Base-by-base conservation (phyloP, 495 filamentous ascomycete species). In the Aspergillus leporis region DNA sequence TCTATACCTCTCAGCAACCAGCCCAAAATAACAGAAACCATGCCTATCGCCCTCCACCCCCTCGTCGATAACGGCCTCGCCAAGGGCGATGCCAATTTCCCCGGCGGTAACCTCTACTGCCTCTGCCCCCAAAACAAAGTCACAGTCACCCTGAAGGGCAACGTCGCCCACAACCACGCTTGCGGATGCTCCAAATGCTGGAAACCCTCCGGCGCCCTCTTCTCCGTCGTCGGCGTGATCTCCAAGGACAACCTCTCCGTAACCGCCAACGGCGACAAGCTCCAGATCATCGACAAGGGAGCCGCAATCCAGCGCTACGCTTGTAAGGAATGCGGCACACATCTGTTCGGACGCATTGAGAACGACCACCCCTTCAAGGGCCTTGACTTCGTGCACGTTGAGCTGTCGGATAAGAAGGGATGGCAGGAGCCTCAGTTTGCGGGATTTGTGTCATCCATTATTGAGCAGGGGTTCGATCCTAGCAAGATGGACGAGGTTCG, bases 171-270 rank as follows among this genome's bases (percentile, higher is more conserved):
- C 74, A 86, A 87, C 76, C 84, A 87, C 68, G 81, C 81, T 47
- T 87, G 84, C 70, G 85, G 83, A 32, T 86, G 84, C 73, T 86
- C 83, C 60, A 83, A 85, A 65, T 87, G 83, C 77, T 85, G 83
- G 83, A 86, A 86, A 66, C 84, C 84, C 5, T 34, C 59, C 0
- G 78, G 81, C 32, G 70, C 83, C 2, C 78, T 85, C 57, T 87
- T 87, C 76, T 81, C 80, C 64, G 56, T 86, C 62, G 80, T 87
- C 34, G 83, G 72, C 52, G 83, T 85, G 38, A 63, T 86, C 4
- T 76, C 82, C 30, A 63, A 67, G 14, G 73, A 75, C 52, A 67
- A 77, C 19, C 58, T 86, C 38, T 57, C 62, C 18, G 77, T 85
- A 4, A 78, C 80, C 4, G 76, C 78, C 23, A 78, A 83, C 66